Conservation (phyloP, 78 protist species). For the Dictyostelium citrinum region DNA sequence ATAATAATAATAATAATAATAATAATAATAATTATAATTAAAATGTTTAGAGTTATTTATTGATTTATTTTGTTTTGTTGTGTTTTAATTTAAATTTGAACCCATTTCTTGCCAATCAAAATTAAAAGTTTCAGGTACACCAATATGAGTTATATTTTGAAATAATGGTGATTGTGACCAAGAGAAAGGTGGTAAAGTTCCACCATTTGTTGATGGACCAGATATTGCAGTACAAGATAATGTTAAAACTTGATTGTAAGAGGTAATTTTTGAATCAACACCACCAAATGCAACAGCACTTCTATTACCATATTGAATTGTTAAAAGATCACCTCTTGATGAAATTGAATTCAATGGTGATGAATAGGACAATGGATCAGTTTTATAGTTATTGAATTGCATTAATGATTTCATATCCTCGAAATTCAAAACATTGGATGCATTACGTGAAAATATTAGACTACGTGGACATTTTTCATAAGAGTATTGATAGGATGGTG, state of each 20-base stretch:
- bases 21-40: too few relatives aligned
- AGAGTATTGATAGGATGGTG: not conserved
- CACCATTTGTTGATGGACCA: slow-evolving; percentile 45
- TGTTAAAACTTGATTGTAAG: not conserved
- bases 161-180: slow-evolving; percentile 27
- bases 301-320: not conserved
- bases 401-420: slow-evolving; percentile 70
- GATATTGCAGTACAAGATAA: slow-evolving; percentile 11
- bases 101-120: slow-evolving; percentile 34
- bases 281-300: slow-evolving; percentile 39
- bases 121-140: slow-evolving; percentile 40
- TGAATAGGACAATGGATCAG: slow-evolving; percentile 83
- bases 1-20: not conserved
- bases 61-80: too few relatives aligned
- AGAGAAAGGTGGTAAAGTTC: slow-evolving; percentile 25
- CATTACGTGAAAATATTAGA: slow-evolving; percentile 28
- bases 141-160: slow-evolving; percentile 6
- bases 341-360: slow-evolving; percentile 79
- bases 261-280: slow-evolving; percentile 23
- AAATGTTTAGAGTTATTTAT: too few relatives aligned
- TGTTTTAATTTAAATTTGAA: not conserved
- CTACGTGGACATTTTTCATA: slow-evolving; percentile 81
- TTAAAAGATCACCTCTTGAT: slow-evolving; percentile 82
- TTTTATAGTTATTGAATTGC: slow-evolving; percentile 83
- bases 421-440: not conserved